Conservation (phyloP, 768 basidiomycete genomes). For the Gloeostereum incarnatum region DNA sequence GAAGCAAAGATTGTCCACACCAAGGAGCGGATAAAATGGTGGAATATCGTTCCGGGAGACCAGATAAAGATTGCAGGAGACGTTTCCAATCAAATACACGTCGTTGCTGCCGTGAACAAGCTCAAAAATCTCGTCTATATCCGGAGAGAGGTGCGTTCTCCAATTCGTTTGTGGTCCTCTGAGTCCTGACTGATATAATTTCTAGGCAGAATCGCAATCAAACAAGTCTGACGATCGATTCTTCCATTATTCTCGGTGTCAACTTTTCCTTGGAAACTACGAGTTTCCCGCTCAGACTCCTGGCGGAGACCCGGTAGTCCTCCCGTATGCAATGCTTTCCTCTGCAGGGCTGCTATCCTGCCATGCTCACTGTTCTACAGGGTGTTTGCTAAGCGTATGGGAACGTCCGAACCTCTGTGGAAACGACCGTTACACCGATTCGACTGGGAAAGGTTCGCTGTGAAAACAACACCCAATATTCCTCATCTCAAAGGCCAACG, state of each 20-base stretch:
- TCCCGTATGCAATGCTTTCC: not conserved
- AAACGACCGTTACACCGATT: constrained; percentile 43
- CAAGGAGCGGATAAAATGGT: constrained; percentile 69
- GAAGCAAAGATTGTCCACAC: constrained; percentile 48
- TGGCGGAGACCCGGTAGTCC: constrained; percentile 36
- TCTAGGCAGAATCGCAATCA: constrained; percentile 4
- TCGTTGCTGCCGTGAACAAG: constrained; percentile 68
- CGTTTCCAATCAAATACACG: constrained; percentile 45
- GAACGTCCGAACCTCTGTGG: constrained; percentile 53
- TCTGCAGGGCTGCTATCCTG: no score
- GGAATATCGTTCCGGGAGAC: constrained; percentile 87
- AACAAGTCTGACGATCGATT: constrained; percentile 26
- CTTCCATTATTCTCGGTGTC: constrained; percentile 74
- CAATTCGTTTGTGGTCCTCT: constrained; percentile 5
- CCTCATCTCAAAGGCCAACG: constrained; percentile 29
- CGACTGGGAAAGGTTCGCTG: constrained; percentile 68
- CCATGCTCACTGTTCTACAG: constrained; percentile 23
- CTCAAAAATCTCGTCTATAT: constrained; percentile 61
- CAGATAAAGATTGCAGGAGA: constrained; percentile 65
- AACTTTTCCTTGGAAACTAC: constrained; percentile 64
- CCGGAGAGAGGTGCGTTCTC: constrained; percentile 29
- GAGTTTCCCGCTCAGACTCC: constrained; percentile 40
- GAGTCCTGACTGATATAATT: not conserved
- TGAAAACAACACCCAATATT: constrained; percentile 50
- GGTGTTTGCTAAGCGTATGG: constrained; percentile 69